phyloP scores from a whole-genome alignment of 2,329 filamentous ascomycete species.

The Microdochium bolleyi region DNA sequence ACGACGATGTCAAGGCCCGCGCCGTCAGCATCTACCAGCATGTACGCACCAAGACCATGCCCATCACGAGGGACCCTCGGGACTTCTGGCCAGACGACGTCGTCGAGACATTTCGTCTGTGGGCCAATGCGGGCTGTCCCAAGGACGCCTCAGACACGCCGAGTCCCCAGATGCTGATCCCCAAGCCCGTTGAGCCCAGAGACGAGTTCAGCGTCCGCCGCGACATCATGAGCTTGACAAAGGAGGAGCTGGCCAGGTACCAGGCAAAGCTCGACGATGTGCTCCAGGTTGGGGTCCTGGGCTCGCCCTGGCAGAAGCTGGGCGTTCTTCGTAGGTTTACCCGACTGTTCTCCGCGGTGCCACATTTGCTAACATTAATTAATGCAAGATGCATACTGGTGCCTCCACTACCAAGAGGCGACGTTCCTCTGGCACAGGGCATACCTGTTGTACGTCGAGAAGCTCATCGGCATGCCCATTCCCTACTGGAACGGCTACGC shows the following conservation, averaged over 20 bases:
- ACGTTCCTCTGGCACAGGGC: not conserved
- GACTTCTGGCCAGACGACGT: not conserved
- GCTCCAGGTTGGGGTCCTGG: not conserved
- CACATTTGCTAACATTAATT: not conserved
- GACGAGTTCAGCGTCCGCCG: not conserved
- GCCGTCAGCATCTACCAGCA: not conserved
- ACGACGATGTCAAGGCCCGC: not conserved
- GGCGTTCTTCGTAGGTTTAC: not conserved
- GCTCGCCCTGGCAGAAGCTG: not conserved
- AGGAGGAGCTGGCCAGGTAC: not conserved
- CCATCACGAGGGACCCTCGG: not conserved
- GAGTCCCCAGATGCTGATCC: not conserved
- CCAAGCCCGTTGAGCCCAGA: not conserved
- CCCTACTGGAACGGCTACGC: not conserved
- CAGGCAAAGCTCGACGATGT: not conserved
- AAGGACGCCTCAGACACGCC: not conserved
- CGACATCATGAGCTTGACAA: not conserved
- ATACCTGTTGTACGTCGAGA: not conserved
- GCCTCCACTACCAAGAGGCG: not conserved
- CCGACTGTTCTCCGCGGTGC: not conserved
- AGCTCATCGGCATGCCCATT: not conserved
- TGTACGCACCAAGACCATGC: not conserved
- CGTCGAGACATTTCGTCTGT: not conserved
- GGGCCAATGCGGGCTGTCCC: not conserved
- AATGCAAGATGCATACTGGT: not conserved